A percentile compares a stretch with the other conserved stretches of the same genome.
Conservation (phyloP, 177 flowering plant genomes). For the Vitis hybrid region DNA sequence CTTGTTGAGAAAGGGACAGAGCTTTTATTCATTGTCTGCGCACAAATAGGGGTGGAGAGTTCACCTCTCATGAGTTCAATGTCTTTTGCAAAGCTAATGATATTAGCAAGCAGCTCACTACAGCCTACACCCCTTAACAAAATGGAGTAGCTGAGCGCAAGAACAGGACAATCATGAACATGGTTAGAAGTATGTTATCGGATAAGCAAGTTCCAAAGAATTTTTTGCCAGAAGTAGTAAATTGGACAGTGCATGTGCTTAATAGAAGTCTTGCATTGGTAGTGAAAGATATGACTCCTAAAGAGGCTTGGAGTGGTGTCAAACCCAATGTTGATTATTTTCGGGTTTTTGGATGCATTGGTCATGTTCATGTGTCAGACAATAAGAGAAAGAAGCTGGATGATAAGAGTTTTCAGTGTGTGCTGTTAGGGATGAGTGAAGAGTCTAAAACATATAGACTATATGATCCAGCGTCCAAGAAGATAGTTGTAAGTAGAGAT, state of each 20-base stretch:
- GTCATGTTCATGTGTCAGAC: neutral
- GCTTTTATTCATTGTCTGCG: neutral
- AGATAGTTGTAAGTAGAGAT: slow-evolving; percentile 7
- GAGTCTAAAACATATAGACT: slow-evolving; percentile 9
- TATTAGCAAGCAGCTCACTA: neutral
- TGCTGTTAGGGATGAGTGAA: slow-evolving; percentile 6
- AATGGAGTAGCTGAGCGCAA: neutral
- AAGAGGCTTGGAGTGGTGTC: slow-evolving; percentile 6
- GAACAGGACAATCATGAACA: slow-evolving; percentile 1
- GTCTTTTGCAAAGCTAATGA: slow-evolving; percentile 6
- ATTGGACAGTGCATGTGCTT: neutral
- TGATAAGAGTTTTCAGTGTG: slow-evolving; percentile 2
- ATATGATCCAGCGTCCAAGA: slow-evolving; percentile 8
- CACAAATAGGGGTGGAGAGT: slow-evolving; percentile 1
- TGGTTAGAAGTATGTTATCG: neutral
- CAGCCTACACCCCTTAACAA: neutral
- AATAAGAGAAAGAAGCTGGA: neutral
- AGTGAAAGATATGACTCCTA: neutral
- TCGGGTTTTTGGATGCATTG: slow-evolving; percentile 5
- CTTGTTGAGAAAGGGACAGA: neutral
- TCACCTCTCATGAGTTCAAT: neutral
- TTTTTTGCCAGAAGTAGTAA: neutral
- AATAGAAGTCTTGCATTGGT: neutral
- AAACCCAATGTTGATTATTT: neutral
- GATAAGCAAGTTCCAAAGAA: neutral